Conservation (phyloP, 78 protist species). For the Dictyostelium citrinum region DNA sequence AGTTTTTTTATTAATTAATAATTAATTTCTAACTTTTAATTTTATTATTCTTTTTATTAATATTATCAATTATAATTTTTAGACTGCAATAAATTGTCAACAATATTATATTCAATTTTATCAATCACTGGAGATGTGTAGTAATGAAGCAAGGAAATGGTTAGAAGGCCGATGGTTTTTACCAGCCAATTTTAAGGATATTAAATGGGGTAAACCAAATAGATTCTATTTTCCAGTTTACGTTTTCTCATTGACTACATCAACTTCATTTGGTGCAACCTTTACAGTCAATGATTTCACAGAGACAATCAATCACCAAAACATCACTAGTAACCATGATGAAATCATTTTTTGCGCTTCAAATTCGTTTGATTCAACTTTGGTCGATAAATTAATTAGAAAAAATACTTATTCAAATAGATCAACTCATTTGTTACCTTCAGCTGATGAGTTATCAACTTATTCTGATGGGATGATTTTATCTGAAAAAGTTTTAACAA, state of each 20-base stretch:
- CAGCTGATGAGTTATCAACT: conserved; percentile 1
- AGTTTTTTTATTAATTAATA: not conserved
- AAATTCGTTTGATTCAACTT: conserved; percentile 24
- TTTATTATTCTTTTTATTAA: not conserved
- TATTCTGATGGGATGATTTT: not conserved
- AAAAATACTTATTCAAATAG: conserved; percentile 34
- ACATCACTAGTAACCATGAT: not conserved
- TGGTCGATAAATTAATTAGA: conserved; percentile 28
- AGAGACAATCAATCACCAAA: not conserved
- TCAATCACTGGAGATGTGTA: conserved; percentile 58
- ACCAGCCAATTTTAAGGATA: conserved; percentile 51
- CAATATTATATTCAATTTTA: conserved; percentile 48
- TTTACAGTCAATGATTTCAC: conserved; percentile 10
- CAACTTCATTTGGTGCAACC: conserved; percentile 10
- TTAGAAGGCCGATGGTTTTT: conserved; percentile 57
- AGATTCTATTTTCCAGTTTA: conserved; percentile 76
- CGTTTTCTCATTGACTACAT: conserved; percentile 14
- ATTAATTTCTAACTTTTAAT: too few relatives aligned
- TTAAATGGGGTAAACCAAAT: conserved; percentile 35
- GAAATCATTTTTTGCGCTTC: conserved; percentile 69
- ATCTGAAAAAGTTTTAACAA: conserved; percentile 18
- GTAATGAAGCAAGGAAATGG: conserved; percentile 54
- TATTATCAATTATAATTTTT: not conserved
- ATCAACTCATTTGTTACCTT: conserved; percentile 33
- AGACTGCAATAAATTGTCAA: not conserved